Conservation (phyloP, 2,329 filamentous ascomycete genomes). For the Dactylonectria estremocensis region DNA sequence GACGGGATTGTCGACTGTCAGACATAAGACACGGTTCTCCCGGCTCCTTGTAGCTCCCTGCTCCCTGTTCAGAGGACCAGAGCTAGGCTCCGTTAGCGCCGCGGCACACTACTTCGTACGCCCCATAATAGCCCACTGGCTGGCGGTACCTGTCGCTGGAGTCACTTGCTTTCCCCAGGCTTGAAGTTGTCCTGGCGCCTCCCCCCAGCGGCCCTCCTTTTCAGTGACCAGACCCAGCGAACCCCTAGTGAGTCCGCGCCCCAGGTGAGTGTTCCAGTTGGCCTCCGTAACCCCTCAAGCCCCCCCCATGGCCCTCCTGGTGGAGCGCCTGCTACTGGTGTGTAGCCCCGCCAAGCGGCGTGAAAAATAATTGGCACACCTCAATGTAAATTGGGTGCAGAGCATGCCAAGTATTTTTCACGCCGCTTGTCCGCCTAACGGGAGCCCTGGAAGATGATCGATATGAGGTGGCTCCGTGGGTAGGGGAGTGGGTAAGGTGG, state of each 20-base stretch:
- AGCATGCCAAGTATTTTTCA: no score
- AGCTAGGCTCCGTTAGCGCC: constrained; percentile 28
- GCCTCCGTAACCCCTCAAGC: neutral
- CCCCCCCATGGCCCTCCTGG: constrained; percentile 11
- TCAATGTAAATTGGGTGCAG: no score
- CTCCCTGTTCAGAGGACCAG: neutral
- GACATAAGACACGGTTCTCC: constrained; percentile 5
- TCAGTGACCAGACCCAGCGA: neutral
- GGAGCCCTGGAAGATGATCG: constrained; percentile 23
- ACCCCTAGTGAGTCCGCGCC: constrained; percentile 2
- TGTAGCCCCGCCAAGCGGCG: no score
- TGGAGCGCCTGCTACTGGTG: constrained; percentile 11
- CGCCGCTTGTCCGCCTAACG: no score
- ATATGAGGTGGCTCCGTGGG: constrained; percentile 3
- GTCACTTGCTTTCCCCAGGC: constrained; percentile 28
- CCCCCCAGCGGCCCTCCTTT: constrained; percentile 1
- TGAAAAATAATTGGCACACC: no score
- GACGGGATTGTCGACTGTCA: neutral
- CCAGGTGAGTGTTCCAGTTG: constrained; percentile 8
- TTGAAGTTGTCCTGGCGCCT: neutral
- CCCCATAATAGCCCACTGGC: constrained; percentile 9
- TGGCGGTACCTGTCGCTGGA: constrained; percentile 15
- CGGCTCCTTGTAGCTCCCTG: neutral
- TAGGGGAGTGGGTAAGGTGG: neutral
- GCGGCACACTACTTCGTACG: constrained; percentile 23